Conservation (phyloP, 1,139 yeast genomes). For the Suhomyces guaymorum region DNA sequence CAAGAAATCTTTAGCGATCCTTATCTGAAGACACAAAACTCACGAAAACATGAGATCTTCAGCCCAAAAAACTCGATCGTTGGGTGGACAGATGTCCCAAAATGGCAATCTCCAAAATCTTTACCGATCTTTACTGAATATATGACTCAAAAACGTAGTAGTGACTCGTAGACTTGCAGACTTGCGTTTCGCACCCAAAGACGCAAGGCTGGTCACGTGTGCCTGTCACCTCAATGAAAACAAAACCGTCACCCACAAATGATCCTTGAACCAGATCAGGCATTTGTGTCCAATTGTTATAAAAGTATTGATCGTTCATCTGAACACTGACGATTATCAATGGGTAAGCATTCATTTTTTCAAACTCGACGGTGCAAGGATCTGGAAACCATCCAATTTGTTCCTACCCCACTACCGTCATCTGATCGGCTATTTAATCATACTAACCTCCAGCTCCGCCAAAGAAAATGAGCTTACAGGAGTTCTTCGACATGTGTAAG, state of each 20-base stretch:
- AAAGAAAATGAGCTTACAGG: slow-evolving; percentile 55
- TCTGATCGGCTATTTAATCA: no score
- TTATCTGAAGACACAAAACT: background rate
- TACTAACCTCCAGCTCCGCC: slow-evolving; percentile 22
- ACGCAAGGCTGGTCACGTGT: slow-evolving; percentile 9
- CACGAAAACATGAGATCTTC: background rate
- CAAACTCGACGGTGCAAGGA: background rate
- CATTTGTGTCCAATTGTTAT: background rate
- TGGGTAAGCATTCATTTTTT: slow-evolving; percentile 8
- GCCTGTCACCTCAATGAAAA: slow-evolving; percentile 6
- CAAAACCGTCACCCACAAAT: slow-evolving; percentile 10
- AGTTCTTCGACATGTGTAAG: slow-evolving; percentile 54
- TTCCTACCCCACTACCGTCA: no score
- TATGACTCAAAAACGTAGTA: no score
- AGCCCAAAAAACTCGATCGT: no score
- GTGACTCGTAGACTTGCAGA: no score
- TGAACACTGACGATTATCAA: slow-evolving; percentile 1
- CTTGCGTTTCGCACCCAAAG: no score
- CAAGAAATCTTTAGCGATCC: no score
- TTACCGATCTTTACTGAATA: no score
- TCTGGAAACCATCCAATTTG: no score
- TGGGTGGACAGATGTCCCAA: no score
- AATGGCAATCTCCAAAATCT: no score
- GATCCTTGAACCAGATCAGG: slow-evolving; percentile 5
- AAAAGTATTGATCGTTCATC: background rate